Percentiles rank a stretch among this genome's conserved stretches.
These are phyloP conservation scores for Avena atlantica DNA, from an alignment of 176 grass and related monocot genomes.

Conservation along the genomic window DNA sequence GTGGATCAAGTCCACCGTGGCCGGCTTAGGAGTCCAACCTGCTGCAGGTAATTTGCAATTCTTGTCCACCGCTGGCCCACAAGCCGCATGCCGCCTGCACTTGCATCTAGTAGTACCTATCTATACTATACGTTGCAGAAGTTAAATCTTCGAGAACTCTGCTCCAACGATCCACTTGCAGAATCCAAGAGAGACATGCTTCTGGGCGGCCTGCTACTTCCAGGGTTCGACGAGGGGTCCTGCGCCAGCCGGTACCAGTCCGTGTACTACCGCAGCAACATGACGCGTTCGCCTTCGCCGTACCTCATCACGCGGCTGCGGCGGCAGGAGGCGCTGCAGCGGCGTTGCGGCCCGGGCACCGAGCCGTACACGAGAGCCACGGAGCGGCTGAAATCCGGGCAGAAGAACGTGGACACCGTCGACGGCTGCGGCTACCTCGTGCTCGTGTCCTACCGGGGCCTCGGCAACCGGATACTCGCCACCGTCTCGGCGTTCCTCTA, in stretches of 20 bases:
- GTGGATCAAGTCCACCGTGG: constrained; percentile 44
- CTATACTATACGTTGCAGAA: not conserved
- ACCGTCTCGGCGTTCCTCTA: constrained; percentile 62
- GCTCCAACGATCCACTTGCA: not conserved
- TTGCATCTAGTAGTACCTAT: not conserved
- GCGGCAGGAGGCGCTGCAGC: constrained; percentile 71
- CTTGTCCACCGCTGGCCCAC: not conserved
- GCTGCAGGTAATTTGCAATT: not conserved
- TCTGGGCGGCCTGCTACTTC: constrained; percentile 69
- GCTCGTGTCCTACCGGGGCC: constrained; percentile 49
- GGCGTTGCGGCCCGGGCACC: constrained; percentile 58
- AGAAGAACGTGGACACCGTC: constrained; percentile 1
- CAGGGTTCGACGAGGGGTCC: constrained; percentile 40
- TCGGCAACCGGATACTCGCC: constrained; percentile 65
- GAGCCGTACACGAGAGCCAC: constrained; percentile 35
- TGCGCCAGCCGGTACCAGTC: constrained; percentile 68
- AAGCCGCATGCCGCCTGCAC: not conserved
- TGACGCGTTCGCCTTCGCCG: constrained; percentile 38
- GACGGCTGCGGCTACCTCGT: constrained; percentile 59
- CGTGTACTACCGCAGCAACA: constrained; percentile 51
- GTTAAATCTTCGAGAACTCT: not conserved
- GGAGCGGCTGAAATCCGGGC: constrained; percentile 46
- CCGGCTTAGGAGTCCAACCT: not conserved
- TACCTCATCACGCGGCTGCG: constrained; percentile 63
- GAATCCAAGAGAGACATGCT: constrained; percentile 39